These are phyloP conservation scores for Tetrahymena thermophila DNA, from an alignment of 73 alveolate genomes.

Conservation along the genomic window DNA sequence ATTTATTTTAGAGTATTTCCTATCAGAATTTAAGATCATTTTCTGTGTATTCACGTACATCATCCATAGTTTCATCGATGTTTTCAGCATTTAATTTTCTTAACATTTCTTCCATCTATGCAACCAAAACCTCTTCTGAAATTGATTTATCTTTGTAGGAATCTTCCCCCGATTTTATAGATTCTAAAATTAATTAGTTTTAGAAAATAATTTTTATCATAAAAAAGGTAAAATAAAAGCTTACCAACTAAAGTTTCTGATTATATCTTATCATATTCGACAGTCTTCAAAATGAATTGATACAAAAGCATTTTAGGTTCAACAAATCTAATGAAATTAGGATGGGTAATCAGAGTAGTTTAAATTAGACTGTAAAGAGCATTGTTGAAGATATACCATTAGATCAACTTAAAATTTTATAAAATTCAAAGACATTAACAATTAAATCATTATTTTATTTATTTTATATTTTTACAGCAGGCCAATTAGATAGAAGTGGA, in stretches of 20 bases:
- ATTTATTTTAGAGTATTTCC: background rate
- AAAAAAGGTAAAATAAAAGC: too few relatives aligned
- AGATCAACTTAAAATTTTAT: background rate
- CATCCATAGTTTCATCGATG: constrained; percentile 3
- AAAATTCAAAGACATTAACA: too few relatives aligned
- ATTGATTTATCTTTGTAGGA: constrained; percentile 23
- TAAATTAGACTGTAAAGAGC: constrained; percentile 18
- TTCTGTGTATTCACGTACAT: background rate
- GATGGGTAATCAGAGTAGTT: constrained; percentile 25
- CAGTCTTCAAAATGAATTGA: constrained; percentile 24
- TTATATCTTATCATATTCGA: constrained; percentile 32
- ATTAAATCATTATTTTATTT: too few relatives aligned
- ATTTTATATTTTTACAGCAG: background rate
- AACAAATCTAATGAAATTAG: constrained; percentile 6
- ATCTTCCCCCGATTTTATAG: constrained; percentile 31
- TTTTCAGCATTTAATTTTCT: constrained; percentile 16
- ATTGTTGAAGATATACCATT: constrained; percentile 15
- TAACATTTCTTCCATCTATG: constrained; percentile 1
- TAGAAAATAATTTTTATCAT: background rate
- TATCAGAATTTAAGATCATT: background rate
- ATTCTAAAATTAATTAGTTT: background rate
- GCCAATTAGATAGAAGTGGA: constrained; percentile 40
- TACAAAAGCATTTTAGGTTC: constrained; percentile 34
- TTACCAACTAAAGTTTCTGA: background rate
- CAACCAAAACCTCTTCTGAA: constrained; percentile 18